Percentiles rank a stretch among this genome's conserved stretches.
Evolutionary conservation across 2,329 filamentous ascomycete species (phyloP).

Genomic region (Pseudogymnoascus sp.): DNA sequence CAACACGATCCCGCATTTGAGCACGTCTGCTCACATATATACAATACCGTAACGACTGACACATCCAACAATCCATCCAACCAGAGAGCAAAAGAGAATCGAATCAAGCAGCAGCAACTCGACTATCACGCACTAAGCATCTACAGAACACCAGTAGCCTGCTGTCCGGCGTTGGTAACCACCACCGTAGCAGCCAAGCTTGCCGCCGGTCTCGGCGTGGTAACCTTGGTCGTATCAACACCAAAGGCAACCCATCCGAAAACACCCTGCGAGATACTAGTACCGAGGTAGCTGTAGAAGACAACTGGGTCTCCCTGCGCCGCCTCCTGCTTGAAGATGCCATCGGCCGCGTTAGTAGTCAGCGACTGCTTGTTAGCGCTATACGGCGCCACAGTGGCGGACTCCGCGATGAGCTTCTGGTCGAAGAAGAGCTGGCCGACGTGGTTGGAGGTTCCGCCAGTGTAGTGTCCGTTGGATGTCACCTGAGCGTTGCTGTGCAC

Average conservation of each 20-base stretch:
- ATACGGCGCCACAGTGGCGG: slow-evolving; percentile 44
- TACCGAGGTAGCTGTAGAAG: slow-evolving; percentile 53
- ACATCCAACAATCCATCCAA: neutral
- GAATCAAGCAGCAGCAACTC: neutral
- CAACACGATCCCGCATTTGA: neutral
- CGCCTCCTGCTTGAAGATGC: slow-evolving; percentile 40
- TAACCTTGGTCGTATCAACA: slow-evolving; percentile 37
- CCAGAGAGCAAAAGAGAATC: neutral
- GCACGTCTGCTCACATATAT: neutral
- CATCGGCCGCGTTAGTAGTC: slow-evolving; percentile 44
- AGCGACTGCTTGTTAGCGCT: slow-evolving; percentile 38
- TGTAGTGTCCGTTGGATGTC: slow-evolving; percentile 40
- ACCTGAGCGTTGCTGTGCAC: slow-evolving; percentile 35
- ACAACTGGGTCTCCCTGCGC: slow-evolving; percentile 45
- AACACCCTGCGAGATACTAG: slow-evolving; percentile 43
- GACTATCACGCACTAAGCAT: neutral
- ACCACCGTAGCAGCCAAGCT: slow-evolving; percentile 20
- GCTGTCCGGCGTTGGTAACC: slow-evolving; percentile 24
- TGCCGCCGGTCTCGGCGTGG: slow-evolving; percentile 42
- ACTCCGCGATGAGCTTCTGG: slow-evolving; percentile 45
- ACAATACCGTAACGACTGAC: slow-evolving; percentile 3
- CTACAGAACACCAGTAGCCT: neutral
- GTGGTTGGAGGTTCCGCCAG: slow-evolving; percentile 47
- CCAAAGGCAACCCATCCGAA: slow-evolving; percentile 50
- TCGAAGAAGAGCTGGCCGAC: slow-evolving; percentile 61